phyloP scores from a whole-genome alignment of 1,139 yeast genomes.

The Saccharomyces hybrid region DNA sequence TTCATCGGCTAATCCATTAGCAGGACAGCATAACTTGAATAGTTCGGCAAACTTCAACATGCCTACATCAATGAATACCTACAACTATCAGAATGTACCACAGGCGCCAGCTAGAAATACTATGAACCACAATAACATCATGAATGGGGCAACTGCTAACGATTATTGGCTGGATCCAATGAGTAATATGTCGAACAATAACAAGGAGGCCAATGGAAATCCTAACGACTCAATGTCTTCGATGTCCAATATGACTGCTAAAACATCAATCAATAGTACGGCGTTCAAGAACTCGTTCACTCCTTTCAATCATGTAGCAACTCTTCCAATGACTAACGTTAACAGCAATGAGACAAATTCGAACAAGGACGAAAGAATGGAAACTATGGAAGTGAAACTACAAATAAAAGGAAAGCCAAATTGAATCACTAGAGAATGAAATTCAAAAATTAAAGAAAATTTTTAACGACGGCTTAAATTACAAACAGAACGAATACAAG shows the following conservation, averaged over 20 bases:
- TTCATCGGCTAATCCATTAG: background rate
- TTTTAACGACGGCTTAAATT: conserved; percentile 17
- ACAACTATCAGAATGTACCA: background rate
- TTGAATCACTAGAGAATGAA: conserved; percentile 35
- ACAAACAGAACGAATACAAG: conserved; percentile 14
- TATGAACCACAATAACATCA: background rate
- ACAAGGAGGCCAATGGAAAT: background rate
- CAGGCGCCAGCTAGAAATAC: background rate
- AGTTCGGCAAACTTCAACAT: background rate
- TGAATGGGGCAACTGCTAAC: conserved; percentile 1
- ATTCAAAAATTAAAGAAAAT: conserved; percentile 28
- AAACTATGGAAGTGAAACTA: conserved; percentile 26
- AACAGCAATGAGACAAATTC: conserved; percentile 4
- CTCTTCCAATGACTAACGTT: background rate
- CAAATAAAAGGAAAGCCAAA: conserved; percentile 37
- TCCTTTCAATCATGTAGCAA: background rate
- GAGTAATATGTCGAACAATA: background rate
- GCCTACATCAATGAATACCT: background rate
- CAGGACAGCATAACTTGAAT: background rate
- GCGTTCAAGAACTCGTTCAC: background rate
- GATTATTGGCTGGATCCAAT: conserved; percentile 1
- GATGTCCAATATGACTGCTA: background rate
- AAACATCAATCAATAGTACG: background rate
- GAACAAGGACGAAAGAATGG: conserved; percentile 8
- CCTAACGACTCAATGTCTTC: background rate